Conservation (phyloP, 352 stramenopile species). For the Plasmopara viticola region DNA sequence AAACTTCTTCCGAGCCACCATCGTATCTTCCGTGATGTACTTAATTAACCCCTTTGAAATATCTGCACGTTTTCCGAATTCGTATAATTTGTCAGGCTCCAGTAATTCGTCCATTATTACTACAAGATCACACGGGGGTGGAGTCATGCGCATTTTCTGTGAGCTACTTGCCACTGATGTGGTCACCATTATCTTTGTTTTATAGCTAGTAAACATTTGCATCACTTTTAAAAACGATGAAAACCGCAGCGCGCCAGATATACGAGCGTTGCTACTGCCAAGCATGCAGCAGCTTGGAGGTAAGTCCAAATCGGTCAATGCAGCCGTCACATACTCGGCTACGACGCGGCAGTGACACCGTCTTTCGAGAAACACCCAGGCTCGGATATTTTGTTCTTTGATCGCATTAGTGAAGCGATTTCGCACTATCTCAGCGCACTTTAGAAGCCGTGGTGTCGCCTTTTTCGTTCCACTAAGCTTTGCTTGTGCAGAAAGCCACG, state of each 20-base stretch:
- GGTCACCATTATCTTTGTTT: slow-evolving; percentile 70
- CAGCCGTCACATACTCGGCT: slow-evolving; percentile 65
- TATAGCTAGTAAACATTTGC: slow-evolving; percentile 42
- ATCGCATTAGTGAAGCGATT: slow-evolving; percentile 38
- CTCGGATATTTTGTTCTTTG: slow-evolving; percentile 17
- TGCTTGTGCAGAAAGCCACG: slow-evolving; percentile 33
- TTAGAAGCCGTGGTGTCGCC: slow-evolving; percentile 52
- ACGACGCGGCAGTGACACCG: slow-evolving; percentile 65
- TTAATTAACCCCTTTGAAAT: slow-evolving; percentile 43
- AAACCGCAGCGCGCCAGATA: slow-evolving; percentile 49
- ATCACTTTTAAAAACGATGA: slow-evolving; percentile 70
- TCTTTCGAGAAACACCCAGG: slow-evolving; percentile 71
- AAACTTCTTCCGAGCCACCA: slow-evolving; percentile 51
- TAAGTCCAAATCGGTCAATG: slow-evolving; percentile 31
- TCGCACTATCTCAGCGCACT: slow-evolving; percentile 42
- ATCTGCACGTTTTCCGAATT: slow-evolving; percentile 49
- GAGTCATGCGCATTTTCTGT: slow-evolving; percentile 33
- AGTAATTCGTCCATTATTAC: slow-evolving; percentile 73
- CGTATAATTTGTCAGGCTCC: slow-evolving; percentile 68
- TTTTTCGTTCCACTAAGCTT: slow-evolving; percentile 26
- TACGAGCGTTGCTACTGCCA: slow-evolving; percentile 55
- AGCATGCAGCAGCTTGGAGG: slow-evolving; percentile 73
- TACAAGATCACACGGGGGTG: slow-evolving; percentile 57
- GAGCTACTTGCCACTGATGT: slow-evolving; percentile 63
- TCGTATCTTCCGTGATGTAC: slow-evolving; percentile 48